Evolutionary conservation across 371 early-diverging fungal genomes (phyloP).

Genomic region (Mucor racemosus): DNA sequence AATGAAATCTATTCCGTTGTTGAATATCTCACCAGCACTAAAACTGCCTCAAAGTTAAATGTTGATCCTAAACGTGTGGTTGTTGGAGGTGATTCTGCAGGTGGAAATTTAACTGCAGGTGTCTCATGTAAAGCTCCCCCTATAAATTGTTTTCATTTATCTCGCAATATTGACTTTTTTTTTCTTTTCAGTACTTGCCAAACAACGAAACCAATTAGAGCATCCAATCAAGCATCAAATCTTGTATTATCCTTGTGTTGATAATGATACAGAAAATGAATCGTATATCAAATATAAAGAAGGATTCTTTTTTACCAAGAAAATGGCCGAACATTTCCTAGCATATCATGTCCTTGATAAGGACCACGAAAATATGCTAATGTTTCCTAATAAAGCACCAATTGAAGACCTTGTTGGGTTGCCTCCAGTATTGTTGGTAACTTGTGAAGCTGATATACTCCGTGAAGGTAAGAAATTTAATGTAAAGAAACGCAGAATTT

Average conservation of each 20-base stretch:
- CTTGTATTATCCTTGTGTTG: conserved; percentile 14
- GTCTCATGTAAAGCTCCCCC: conserved; percentile 3
- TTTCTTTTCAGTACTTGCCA: conserved; percentile 16
- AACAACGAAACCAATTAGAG: conserved; percentile 12
- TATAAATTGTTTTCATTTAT: neutral
- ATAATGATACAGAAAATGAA: neutral
- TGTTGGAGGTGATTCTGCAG: conserved; percentile 30
- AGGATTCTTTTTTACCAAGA: conserved; percentile 4
- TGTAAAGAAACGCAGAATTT: neutral
- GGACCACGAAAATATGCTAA: neutral
- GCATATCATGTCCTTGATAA: neutral
- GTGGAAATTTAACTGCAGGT: conserved; percentile 24
- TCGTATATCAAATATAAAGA: conserved; percentile 8
- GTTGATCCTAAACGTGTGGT: conserved; percentile 15
- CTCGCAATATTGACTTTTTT: neutral
- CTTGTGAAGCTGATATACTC: conserved; percentile 27
- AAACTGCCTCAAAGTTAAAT: conserved; percentile 4
- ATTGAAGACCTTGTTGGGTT: conserved; percentile 19
- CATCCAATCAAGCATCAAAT: conserved; percentile 14
- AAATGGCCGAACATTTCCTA: neutral
- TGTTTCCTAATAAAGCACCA: conserved; percentile 4
- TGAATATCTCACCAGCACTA: neutral
- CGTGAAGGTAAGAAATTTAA: conserved; percentile 13
- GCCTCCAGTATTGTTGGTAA: conserved; percentile 22
- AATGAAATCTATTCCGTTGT: conserved; percentile 19